These are phyloP conservation scores for Leonotis leonurus DNA, from an alignment of 257 asterid species.

Conservation along the genomic window DNA sequence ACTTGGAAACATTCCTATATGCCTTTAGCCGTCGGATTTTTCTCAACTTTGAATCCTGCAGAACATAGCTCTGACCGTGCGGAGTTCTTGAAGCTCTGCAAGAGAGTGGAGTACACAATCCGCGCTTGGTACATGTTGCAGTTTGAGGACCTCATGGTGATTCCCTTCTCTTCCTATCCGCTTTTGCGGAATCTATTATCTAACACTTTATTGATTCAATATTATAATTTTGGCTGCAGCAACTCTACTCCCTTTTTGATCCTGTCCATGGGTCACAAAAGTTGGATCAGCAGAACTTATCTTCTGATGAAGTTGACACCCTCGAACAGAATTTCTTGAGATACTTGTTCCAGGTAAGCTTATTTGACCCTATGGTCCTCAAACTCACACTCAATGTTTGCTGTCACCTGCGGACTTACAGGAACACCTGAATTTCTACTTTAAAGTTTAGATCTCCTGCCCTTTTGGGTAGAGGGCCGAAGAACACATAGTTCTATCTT, in stretches of 20 bases:
- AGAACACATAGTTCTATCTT: neutral
- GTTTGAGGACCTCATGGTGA: slow-evolving; percentile 96
- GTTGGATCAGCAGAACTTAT: slow-evolving; percentile 83
- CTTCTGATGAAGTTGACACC: slow-evolving; percentile 60
- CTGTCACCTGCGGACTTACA: neutral
- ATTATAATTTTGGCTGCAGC: slow-evolving; percentile 48
- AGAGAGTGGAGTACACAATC: slow-evolving; percentile 92
- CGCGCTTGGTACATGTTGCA: slow-evolving; percentile 97
- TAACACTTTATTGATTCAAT: neutral
- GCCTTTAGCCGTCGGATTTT: neutral
- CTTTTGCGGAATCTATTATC: neutral
- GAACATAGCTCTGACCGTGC: slow-evolving; percentile 85
- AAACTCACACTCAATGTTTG: neutral
- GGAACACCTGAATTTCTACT: neutral
- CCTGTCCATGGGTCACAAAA: slow-evolving; percentile 80
- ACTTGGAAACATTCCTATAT: neutral
- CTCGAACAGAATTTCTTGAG: slow-evolving; percentile 88
- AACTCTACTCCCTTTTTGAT: slow-evolving; percentile 92
- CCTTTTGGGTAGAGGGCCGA: slow-evolving; percentile 6
- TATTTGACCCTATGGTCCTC: slow-evolving; percentile 7
- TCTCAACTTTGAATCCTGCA: slow-evolving; percentile 20
- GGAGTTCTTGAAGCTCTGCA: slow-evolving; percentile 90
- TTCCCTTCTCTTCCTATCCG: neutral
- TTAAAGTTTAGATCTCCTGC: neutral
- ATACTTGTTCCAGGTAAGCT: slow-evolving; percentile 73